phyloP scores from a whole-genome alignment of 306 rosid genomes.

The Mimosa bimucronata region DNA sequence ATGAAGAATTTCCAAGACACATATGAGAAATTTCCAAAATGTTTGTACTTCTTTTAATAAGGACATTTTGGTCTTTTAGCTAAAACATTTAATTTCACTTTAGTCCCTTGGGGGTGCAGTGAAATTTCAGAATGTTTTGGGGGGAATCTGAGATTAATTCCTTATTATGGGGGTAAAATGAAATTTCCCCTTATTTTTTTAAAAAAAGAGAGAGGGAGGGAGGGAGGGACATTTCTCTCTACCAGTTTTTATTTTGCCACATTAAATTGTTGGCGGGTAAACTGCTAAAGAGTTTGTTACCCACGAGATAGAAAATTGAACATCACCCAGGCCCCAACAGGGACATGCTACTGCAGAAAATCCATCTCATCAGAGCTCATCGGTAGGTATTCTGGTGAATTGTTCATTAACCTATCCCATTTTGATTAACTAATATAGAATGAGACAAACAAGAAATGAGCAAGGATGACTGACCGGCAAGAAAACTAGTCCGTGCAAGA shows the following conservation, averaged over 20 bases:
- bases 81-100: no score
- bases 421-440: background rate
- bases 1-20: no score
- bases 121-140: no score
- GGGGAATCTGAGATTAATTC: no score
- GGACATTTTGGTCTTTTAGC: no score
- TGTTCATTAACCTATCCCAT: conserved; percentile 4
- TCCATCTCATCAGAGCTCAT: background rate
- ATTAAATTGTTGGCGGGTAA: background rate
- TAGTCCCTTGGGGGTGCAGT: no score
- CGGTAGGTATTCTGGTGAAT: background rate
- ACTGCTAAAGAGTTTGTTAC: background rate
- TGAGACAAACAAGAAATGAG: conserved; percentile 7
- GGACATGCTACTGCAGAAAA: conserved; percentile 2
- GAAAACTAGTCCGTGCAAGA: conserved; percentile 94
- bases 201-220: no score
- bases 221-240: background rate
- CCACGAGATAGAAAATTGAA: conserved; percentile 13
- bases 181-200: no score
- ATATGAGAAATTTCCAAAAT: no score
- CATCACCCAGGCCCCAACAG: no score
- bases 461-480: conserved; percentile 69
- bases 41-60: no score
- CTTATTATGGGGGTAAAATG: no score
- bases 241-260: background rate